These are phyloP conservation scores for Podospora appendiculata DNA, from an alignment of 495 filamentous ascomycete genomes.

Conservation along the genomic window DNA sequence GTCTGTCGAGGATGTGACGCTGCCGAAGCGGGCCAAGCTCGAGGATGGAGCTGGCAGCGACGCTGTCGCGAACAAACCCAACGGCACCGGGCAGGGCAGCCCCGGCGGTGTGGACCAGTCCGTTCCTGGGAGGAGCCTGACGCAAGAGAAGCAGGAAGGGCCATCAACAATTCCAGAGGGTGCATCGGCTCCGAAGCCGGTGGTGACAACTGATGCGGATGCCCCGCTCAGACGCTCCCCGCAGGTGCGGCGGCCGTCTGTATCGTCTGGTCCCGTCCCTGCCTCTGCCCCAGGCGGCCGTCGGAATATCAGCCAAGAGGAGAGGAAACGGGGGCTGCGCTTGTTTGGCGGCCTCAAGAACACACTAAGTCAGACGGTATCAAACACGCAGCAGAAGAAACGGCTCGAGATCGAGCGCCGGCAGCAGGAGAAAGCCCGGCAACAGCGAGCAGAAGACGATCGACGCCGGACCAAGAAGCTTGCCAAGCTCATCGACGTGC, in stretches of 20 bases:
- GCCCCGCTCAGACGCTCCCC: neutral
- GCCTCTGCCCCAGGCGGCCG: conserved; percentile 8
- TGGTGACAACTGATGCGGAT: neutral
- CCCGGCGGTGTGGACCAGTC: too few relatives aligned
- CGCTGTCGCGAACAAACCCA: neutral
- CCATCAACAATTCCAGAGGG: too few relatives aligned
- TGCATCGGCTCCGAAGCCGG: too few relatives aligned
- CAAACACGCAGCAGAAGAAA: conserved; percentile 58
- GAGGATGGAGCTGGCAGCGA: conserved; percentile 1
- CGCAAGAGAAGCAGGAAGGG: too few relatives aligned
- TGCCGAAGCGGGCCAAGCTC: conserved; percentile 14
- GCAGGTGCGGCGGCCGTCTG: conserved; percentile 6
- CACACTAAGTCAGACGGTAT: conserved; percentile 75
- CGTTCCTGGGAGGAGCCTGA: too few relatives aligned
- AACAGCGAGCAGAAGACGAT: conserved; percentile 61
- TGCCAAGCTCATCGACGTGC: conserved; percentile 50
- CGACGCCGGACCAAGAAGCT: conserved; percentile 53
- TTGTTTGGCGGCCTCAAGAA: conserved; percentile 85
- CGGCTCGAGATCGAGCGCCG: conserved; percentile 85
- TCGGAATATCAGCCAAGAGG: conserved; percentile 54
- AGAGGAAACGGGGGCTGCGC: conserved; percentile 79
- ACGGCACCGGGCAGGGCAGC: neutral
- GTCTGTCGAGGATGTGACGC: conserved; percentile 1
- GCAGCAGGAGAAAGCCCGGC: conserved; percentile 73
- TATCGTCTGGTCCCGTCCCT: neutral